Conservation (phyloP, 805 yeast genomes). For the Saccharomycopsis microspora region DNA sequence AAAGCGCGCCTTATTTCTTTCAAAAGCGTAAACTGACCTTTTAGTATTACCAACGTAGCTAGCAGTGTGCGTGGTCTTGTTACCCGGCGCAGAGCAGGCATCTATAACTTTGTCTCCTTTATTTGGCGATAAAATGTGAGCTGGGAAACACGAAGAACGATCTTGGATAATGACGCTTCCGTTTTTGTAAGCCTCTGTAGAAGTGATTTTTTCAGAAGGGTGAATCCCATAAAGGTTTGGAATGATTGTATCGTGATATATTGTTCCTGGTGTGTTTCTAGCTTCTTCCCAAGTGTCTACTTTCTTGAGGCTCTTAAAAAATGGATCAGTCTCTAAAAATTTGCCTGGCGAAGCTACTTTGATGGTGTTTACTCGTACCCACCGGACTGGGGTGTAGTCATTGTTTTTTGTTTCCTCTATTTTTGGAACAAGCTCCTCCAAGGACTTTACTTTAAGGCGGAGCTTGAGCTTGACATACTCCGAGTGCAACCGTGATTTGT, state of each 20-base stretch:
- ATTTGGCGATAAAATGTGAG: constrained; percentile 57
- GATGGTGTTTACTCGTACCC: constrained; percentile 69
- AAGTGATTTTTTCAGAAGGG: constrained; percentile 60
- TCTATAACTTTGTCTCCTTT: constrained; percentile 65
- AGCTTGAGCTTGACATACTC: constrained; percentile 72
- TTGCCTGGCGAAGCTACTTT: constrained; percentile 27
- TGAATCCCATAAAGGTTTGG: constrained; percentile 75
- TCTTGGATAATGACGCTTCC: constrained; percentile 90
- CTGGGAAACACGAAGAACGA: constrained; percentile 95
- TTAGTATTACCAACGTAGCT: constrained; percentile 34
- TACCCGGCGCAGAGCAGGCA: constrained; percentile 98
- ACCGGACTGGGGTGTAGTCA: constrained; percentile 63
- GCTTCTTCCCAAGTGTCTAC: constrained; percentile 36
- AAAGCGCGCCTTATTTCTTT: constrained; percentile 67
- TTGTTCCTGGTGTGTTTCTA: constrained; percentile 32
- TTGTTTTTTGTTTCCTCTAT: constrained; percentile 28
- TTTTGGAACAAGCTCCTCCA: constrained; percentile 41
- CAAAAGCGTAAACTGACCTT: constrained; percentile 62
- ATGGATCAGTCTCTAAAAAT: constrained; percentile 20
- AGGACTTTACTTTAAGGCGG: constrained; percentile 49
- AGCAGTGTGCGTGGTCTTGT: constrained; percentile 90
- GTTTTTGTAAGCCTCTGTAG: constrained; percentile 52
- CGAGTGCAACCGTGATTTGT: constrained; percentile 72
- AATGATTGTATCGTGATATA: constrained; percentile 64
- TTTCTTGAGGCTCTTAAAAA: constrained; percentile 33